These are phyloP conservation scores for Naegleria fowleri DNA, from an alignment of 208 protist genomes.

Conservation along the genomic window DNA sequence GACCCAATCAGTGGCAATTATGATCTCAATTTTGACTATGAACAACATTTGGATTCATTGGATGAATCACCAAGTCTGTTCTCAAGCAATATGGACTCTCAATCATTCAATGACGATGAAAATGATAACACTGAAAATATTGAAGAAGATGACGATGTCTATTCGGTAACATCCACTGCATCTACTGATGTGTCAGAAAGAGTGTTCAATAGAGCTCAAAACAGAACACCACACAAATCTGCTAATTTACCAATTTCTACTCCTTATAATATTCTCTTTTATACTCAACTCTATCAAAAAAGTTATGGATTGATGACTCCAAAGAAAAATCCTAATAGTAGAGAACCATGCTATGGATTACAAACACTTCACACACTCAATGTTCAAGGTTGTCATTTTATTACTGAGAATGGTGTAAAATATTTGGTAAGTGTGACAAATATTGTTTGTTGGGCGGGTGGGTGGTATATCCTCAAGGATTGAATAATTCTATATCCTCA, in stretches of 20 bases:
- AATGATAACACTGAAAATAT: background rate
- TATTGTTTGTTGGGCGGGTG: too few species aligned
- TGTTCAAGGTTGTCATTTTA: background rate
- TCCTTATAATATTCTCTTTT: background rate
- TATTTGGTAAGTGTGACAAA: background rate
- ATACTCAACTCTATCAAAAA: background rate
- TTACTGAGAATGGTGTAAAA: slow-evolving; percentile 21
- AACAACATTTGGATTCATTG: slow-evolving; percentile 17
- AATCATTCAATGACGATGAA: background rate
- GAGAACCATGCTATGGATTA: slow-evolving; percentile 11
- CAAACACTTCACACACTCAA: background rate
- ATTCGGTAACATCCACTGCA: background rate
- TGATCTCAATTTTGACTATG: slow-evolving; percentile 22
- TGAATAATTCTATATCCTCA: too few species aligned
- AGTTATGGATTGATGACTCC: background rate
- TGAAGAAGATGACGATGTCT: background rate
- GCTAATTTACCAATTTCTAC: background rate
- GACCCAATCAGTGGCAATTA: background rate
- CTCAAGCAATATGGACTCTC: background rate
- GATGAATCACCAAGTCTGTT: background rate
- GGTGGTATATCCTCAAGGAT: too few species aligned
- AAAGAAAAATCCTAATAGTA: slow-evolving; percentile 9
- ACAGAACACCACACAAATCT: background rate
- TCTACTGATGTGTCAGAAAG: background rate
- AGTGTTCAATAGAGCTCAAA: background rate